Percentiles rank a stretch among this genome's conserved stretches.
Conservation (phyloP, 371 early-diverging fungal species). For the Rhizopus stolonifer region DNA sequence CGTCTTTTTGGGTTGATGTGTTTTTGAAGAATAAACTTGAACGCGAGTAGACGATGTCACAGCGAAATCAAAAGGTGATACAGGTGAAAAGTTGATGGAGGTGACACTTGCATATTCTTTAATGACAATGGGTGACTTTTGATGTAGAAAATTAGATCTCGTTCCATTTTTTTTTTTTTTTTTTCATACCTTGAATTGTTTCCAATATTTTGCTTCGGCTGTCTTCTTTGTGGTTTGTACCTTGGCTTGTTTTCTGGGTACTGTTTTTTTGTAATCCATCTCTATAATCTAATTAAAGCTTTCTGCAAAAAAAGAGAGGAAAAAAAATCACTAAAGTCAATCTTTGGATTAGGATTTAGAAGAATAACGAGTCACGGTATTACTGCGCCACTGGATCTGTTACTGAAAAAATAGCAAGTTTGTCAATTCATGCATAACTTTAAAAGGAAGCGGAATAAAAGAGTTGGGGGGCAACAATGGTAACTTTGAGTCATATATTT, state of each 20-base stretch:
- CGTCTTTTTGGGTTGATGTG: constrained; percentile 78
- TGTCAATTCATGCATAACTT: too few relatives aligned
- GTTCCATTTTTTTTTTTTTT: background rate
- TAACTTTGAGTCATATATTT: too few relatives aligned
- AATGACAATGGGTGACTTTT: constrained; percentile 76
- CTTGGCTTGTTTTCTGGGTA: constrained; percentile 59
- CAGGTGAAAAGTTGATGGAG: constrained; percentile 81
- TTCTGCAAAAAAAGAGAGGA: background rate
- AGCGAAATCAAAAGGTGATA: constrained; percentile 86
- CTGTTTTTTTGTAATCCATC: constrained; percentile 60
- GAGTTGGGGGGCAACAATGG: too few relatives aligned
- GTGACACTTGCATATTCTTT: constrained; percentile 88
- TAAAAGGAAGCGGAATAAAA: too few relatives aligned
- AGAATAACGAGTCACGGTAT: background rate
- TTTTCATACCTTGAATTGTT: constrained; percentile 70
- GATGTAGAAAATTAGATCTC: background rate
- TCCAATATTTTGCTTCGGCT: constrained; percentile 78
- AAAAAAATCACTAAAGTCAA: background rate
- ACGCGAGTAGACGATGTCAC: constrained; percentile 89
- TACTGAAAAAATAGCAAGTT: too few relatives aligned
- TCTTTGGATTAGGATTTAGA: background rate
- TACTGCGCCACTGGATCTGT: background rate
- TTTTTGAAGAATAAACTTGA: constrained; percentile 85
- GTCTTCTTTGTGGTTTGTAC: constrained; percentile 51
- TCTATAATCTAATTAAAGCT: background rate